These are phyloP conservation scores for Oryza nivara DNA, from an alignment of 176 grass and related monocot genomes.

Conservation along the genomic window DNA sequence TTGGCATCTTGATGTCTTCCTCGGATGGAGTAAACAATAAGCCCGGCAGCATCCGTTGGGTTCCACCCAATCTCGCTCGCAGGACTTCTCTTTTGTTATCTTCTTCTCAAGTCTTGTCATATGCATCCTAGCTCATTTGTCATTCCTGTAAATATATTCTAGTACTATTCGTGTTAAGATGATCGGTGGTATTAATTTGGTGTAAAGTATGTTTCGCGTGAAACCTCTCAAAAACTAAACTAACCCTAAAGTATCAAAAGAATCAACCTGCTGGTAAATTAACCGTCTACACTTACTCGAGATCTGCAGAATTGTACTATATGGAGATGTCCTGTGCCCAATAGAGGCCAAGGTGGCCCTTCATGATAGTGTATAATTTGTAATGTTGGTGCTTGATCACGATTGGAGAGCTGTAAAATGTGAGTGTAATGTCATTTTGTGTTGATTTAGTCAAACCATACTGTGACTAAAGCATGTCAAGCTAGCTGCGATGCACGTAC, in stretches of 20 bases:
- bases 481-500: neutral
- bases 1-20: constrained; percentile 43
- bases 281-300: constrained; percentile 22
- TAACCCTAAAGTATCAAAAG: constrained; percentile 9
- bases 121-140: constrained; percentile 16
- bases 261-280: constrained; percentile 37
- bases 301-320: constrained; percentile 36
- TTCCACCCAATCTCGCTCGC: constrained; percentile 56
- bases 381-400: neutral
- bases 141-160: neutral
- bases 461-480: neutral
- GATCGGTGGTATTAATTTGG: neutral
- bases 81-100: constrained; percentile 87
- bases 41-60: constrained; percentile 56
- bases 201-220: constrained; percentile 51
- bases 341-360: neutral
- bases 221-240: constrained; percentile 35
- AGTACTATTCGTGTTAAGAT: neutral
- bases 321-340: constrained; percentile 1
- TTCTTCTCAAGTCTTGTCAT: constrained; percentile 49
- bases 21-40: constrained; percentile 52
- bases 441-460: neutral
- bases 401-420: neutral
- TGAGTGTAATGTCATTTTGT: neutral
- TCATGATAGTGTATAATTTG: neutral